Evolutionary conservation across 805 yeast genomes (phyloP).

Genomic region (Nakazawaea anatomiae): DNA sequence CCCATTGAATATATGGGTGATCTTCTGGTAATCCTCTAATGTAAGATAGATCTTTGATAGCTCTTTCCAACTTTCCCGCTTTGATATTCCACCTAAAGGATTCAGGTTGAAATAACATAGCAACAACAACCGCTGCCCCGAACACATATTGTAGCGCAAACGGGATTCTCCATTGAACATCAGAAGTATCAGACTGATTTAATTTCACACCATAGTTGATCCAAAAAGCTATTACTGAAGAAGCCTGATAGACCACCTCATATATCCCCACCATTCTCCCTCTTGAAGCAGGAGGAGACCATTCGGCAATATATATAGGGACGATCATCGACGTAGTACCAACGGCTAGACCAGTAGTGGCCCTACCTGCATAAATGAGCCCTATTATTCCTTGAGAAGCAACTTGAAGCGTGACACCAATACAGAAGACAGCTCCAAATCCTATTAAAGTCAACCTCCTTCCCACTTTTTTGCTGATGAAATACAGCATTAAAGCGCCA

Average conservation of each 20-base stretch:
- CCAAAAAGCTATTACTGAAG: slow-evolving; percentile 43
- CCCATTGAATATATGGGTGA: slow-evolving; percentile 36
- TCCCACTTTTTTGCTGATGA: slow-evolving; percentile 34
- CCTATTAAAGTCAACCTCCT: slow-evolving; percentile 33
- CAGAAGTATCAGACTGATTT: slow-evolving; percentile 22
- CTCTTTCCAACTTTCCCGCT: slow-evolving; percentile 27
- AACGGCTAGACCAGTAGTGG: slow-evolving; percentile 45
- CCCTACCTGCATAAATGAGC: slow-evolving; percentile 46
- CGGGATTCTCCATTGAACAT: slow-evolving; percentile 42
- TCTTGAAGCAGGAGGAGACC: slow-evolving; percentile 36
- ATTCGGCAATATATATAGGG: slow-evolving; percentile 41
- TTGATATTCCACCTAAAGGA: slow-evolving; percentile 40
- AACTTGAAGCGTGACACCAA: slow-evolving; percentile 5
- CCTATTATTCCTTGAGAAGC: slow-evolving; percentile 25
- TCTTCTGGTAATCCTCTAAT: slow-evolving; percentile 32
- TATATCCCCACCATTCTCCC: slow-evolving; percentile 40
- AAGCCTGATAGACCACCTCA: slow-evolving; percentile 45
- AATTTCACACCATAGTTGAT: slow-evolving; percentile 38
- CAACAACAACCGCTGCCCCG: slow-evolving; percentile 32
- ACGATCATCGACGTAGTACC: slow-evolving; percentile 46
- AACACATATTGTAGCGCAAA: slow-evolving; percentile 32
- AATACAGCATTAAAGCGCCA: slow-evolving; percentile 38
- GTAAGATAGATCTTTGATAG: slow-evolving; percentile 28
- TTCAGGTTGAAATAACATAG: slow-evolving; percentile 34
- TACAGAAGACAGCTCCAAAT: slow-evolving; percentile 31